A percentile compares a stretch with the other conserved stretches of the same genome.
Evolutionary conservation across 805 yeast genomes (phyloP).

Genomic region (Lipomyces sp.): DNA sequence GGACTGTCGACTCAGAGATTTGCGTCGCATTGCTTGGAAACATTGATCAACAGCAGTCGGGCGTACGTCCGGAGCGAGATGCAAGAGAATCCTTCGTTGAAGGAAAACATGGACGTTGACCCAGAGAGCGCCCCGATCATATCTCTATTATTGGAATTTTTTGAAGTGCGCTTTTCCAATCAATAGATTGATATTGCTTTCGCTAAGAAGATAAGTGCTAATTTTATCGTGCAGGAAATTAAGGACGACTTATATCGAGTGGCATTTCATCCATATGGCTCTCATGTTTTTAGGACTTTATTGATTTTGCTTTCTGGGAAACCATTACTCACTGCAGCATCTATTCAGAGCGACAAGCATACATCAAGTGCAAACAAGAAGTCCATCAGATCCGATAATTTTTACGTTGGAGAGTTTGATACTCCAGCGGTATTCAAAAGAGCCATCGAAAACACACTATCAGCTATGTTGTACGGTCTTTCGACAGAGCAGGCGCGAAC

Average conservation of each 20-base stretch:
- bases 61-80: conserved; percentile 6
- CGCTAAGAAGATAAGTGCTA: no score
- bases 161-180: neutral
- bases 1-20: conserved; percentile 81
- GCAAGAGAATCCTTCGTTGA: neutral
- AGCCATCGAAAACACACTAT: conserved; percentile 52
- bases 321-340: conserved; percentile 47
- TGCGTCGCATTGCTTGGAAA: conserved; percentile 90
- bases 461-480: conserved; percentile 39
- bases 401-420: neutral
- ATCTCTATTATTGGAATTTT: conserved; percentile 5
- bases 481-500: conserved; percentile 59
- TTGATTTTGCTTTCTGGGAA: conserved; percentile 73
- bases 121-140: conserved; percentile 7
- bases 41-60: conserved; percentile 50
- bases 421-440: conserved; percentile 35
- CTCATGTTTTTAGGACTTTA: conserved; percentile 77
- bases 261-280: conserved; percentile 75
- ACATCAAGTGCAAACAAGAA: conserved; percentile 6
- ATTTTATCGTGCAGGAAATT: no score
- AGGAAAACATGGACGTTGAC: neutral
- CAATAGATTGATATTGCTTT: neutral
- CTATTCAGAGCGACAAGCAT: conserved; percentile 16
- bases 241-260: conserved; percentile 56
- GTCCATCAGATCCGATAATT: neutral